Base-by-base conservation (phyloP, 1,284 basidiomycete genomes). In the Ceratobasidium sp. region DNA sequence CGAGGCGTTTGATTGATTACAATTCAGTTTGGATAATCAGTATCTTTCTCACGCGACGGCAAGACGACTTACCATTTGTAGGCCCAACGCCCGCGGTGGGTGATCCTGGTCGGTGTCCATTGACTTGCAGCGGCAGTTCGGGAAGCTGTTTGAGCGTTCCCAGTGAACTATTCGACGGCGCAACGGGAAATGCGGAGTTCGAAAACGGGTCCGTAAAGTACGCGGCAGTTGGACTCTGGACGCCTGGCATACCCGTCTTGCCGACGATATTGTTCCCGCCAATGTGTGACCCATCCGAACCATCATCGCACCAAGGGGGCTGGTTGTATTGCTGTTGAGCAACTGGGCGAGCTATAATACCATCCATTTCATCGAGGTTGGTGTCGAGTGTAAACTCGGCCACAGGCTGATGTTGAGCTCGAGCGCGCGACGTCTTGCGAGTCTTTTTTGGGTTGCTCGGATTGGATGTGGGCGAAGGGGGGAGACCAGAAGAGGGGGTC, bases 311-410 rank as follows among this genome's bases (percentile, higher is more conserved):
- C 62, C 62, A 67, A 3, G 62, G 62, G 3, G 62, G 62, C 7
- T 54, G 52, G 31, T 54, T 32, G n/a, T 54, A 54, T 38, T 54
- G 52, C n/a, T 67, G 50, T 25, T 67, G 57, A 2, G 49, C 35
- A 20, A 27, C 50, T 13, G 62, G 62, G 20, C 62, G 62, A 4
- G 62, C 83, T 73, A 96, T 82, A 76, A 96, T 93, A 32, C 91
- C 94, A 55, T 92, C 90, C 84, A 97, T 93, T 70, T 87, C 82
- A 34, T 90, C 85, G 47, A 96, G 81, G 73, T 96, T 87, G 56
- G 87, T 89, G 78, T 96, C 92, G 42, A 94, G 83, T 22, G 81
- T 82, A 73, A 86, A 81, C 32, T 73, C 72, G 8, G 62, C 25
- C 12, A 52, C 49, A 10, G 60, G 60, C 17, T 52, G 47, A 22